These are phyloP conservation scores for Cryphonectria japonica DNA, from an alignment of 2,329 filamentous ascomycete genomes.

Conservation along the genomic window DNA sequence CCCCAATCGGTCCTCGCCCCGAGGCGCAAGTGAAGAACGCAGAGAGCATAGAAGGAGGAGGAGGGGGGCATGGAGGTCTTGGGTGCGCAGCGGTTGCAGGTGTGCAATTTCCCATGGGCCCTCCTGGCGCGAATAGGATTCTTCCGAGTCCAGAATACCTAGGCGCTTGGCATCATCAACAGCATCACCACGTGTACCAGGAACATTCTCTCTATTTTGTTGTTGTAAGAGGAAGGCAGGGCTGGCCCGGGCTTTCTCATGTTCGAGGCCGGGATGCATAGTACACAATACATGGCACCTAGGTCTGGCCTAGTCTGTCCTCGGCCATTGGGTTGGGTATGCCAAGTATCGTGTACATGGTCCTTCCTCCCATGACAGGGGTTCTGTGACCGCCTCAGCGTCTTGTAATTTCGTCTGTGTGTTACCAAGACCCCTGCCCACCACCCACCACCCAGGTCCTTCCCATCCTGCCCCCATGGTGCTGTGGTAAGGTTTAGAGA, in stretches of 20 bases:
- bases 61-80: neutral
- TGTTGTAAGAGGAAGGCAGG: conserved; percentile 14
- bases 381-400: conserved; percentile 14
- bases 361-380: conserved; percentile 12
- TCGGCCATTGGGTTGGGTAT: neutral
- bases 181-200: neutral
- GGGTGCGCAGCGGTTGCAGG: neutral
- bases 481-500: neutral
- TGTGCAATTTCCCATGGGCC: conserved; percentile 2
- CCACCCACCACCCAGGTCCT: conserved; percentile 4
- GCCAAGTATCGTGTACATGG: neutral
- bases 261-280: too few relatives aligned
- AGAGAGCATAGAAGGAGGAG: neutral
- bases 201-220: neutral
- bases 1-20: neutral
- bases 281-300: neutral
- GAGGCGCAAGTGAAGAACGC: neutral
- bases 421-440: conserved; percentile 17
- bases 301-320: neutral
- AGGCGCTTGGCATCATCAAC: conserved; percentile 8
- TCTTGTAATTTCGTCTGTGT: conserved; percentile 28
- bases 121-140: conserved; percentile 4
- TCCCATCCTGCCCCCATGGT: neutral
- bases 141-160: conserved; percentile 6
- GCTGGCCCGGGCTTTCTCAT: neutral